Evolutionary conservation across 768 basidiomycete species (phyloP), one percentile per base, ranked within the genome.

Genomic region (Phlebiopsis flavidoalba): DNA sequence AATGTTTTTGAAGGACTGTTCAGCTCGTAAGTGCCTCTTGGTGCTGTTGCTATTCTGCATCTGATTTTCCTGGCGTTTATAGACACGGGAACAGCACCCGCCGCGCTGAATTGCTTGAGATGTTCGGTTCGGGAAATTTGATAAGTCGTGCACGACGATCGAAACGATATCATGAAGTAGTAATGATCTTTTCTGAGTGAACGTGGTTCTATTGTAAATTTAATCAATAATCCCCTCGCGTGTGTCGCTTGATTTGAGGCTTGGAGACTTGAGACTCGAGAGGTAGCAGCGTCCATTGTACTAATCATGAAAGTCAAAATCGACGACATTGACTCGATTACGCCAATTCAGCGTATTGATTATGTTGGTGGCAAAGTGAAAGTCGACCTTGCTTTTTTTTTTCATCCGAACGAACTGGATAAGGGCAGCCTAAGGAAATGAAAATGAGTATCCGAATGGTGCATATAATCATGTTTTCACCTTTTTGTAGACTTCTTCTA

Each of bases 401-500:
- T n/a, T n/a, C n/a, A n/a, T n/a, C n/a, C n/a, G n/a, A n/a, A n/a
- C 61, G 48, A 36, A 40, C 22, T 22, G 48, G 48, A n/a, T n/a
- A 10, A 62, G 51, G 14, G 50, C 61, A 10, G 57, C n/a, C 61
- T 62, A n/a, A n/a, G 56, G 14, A 36, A 43, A 24, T 3, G 33
- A 26, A 14, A 51, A 22, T 31, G 12, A 17, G 7, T 48, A 1
- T 10, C 1, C 14, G 15, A n/a, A 24, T 5, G 15, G 36, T 19
- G 10, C 8, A 17, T 10, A 24, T 3, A 11, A 22, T 19, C 35
- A 15, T 1, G 22, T 40, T 24, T 46, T 17, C 12, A 63, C 62
- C 76, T 78, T 76, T 26, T 74, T 75, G 65, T 88, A 87, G 15
- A 87, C 75, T 54, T 74, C 73, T 65, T 88, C 87, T 50, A 88